Evolutionary conservation across 1,139 yeast genomes (phyloP).

Genomic region (Arxiozyma slooffiae): DNA sequence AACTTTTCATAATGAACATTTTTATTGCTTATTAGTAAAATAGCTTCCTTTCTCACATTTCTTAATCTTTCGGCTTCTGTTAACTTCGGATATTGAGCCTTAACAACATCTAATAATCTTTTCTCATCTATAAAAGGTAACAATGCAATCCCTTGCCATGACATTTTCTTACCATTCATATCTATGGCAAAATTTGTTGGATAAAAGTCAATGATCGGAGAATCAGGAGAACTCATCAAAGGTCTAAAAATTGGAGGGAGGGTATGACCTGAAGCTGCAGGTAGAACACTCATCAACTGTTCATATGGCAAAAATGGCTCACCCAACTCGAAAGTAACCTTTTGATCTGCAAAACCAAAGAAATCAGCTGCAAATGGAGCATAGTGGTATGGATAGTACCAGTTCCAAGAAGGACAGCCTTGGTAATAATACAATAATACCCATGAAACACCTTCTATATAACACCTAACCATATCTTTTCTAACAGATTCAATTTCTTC

Average conservation of each 20-base stretch:
- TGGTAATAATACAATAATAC: constrained; percentile 86
- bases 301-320: constrained; percentile 88
- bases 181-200: constrained; percentile 85
- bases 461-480: constrained; percentile 55
- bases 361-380: constrained; percentile 96
- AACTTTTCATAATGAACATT: constrained; percentile 35
- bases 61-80: constrained; percentile 62
- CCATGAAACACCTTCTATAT: constrained; percentile 95
- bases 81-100: constrained; percentile 51
- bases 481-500: constrained; percentile 49
- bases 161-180: constrained; percentile 90
- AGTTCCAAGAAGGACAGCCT: constrained; percentile 97
- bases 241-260: constrained; percentile 77
- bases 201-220: constrained; percentile 84
- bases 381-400: constrained; percentile 96
- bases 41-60: constrained; percentile 58
- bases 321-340: constrained; percentile 58
- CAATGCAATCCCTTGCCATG: constrained; percentile 91
- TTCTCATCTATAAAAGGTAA: constrained; percentile 82
- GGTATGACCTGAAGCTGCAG: constrained; percentile 92
- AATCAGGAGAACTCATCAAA: constrained; percentile 68
- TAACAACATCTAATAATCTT: constrained; percentile 60
- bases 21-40: constrained; percentile 47
- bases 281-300: constrained; percentile 93
- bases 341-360: constrained; percentile 46